These are phyloP conservation scores for Fomitopsis pinicola DNA, from an alignment of 1,284 basidiomycete species.

Conservation along the genomic window DNA sequence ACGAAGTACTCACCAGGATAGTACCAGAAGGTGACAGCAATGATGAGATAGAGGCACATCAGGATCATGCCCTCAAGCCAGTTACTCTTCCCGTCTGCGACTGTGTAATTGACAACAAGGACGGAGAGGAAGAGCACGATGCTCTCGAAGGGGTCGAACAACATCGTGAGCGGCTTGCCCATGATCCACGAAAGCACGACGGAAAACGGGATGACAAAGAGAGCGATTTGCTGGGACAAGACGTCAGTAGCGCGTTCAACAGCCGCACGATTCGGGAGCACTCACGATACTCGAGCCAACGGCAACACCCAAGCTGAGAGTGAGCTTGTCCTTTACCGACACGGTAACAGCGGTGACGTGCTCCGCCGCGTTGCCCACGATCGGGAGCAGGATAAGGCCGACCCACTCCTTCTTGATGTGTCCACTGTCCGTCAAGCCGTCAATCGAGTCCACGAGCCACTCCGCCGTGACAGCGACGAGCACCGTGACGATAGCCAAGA, in stretches of 20 bases:
- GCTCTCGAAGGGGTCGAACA: constrained; percentile 67
- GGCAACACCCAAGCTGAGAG: constrained; percentile 74
- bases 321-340: constrained; percentile 79
- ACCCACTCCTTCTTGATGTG: constrained; percentile 74
- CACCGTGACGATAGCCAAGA: constrained; percentile 61
- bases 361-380: constrained; percentile 86
- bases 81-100: constrained; percentile 29
- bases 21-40: constrained; percentile 62
- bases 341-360: constrained; percentile 87
- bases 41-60: constrained; percentile 55
- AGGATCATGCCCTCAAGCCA: constrained; percentile 42
- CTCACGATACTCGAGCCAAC: constrained; percentile 88
- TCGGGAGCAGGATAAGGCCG: constrained; percentile 84
- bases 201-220: constrained; percentile 80
- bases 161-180: constrained; percentile 59
- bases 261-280: constrained; percentile 10
- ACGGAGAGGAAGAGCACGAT: constrained; percentile 41
- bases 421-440: constrained; percentile 51
- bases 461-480: constrained; percentile 83
- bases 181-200: constrained; percentile 62
- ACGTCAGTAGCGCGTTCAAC: background rate
- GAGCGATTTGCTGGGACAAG: constrained; percentile 70
- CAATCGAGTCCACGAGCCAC: constrained; percentile 78
- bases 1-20: constrained; percentile 42
- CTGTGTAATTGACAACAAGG: constrained; percentile 30